These are phyloP conservation scores for Fusarium xylarioides DNA, from an alignment of 2,329 filamentous ascomycete genomes.

Conservation along the genomic window DNA sequence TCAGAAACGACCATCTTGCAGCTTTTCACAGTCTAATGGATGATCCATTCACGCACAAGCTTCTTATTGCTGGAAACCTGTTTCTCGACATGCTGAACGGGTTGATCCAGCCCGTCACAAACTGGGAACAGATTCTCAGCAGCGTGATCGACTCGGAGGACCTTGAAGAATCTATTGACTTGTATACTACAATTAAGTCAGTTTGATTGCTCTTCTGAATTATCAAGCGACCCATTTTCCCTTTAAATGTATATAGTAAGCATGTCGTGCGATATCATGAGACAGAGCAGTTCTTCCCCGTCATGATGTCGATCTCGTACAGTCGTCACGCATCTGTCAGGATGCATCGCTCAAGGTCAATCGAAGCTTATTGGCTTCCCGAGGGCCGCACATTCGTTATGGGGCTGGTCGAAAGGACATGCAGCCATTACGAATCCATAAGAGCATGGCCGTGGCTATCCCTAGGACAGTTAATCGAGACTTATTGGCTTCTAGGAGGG, in stretches of 20 bases:
- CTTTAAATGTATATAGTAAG: neutral
- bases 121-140: neutral
- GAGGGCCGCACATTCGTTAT: no score
- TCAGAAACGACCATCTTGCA: neutral
- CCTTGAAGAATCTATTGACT: neutral
- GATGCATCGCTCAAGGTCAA: no score
- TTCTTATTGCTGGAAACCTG: neutral
- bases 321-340: no score
- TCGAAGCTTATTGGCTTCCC: no score
- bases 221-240: neutral
- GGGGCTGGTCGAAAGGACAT: no score
- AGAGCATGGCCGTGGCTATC: no score
- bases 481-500: no score
- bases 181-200: neutral
- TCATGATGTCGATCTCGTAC: no score
- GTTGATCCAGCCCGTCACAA: neutral
- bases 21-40: neutral
- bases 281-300: no score
- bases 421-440: no score
- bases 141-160: neutral
- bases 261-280: no score
- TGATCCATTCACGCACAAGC: neutral
- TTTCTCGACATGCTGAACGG: neutral
- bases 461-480: no score
- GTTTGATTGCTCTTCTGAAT: neutral